These are phyloP conservation scores for Nicotiana benthamiana DNA, from an alignment of 257 asterid species.

Conservation along the genomic window DNA sequence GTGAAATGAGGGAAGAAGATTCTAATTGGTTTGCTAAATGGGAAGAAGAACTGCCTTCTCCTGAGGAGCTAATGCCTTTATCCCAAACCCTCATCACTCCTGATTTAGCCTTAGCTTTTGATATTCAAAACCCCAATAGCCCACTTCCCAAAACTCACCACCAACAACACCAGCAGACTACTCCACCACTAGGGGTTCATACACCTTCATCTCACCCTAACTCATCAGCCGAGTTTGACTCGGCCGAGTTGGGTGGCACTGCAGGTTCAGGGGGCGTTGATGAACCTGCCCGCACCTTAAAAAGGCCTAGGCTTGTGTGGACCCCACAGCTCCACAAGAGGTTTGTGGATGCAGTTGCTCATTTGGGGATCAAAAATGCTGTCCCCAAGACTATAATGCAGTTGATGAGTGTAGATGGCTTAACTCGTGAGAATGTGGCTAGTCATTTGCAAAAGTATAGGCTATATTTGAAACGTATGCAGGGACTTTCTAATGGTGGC, in stretches of 20 bases:
- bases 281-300: conserved; percentile 39
- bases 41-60: conserved; percentile 76
- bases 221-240: conserved; percentile 58
- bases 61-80: conserved; percentile 70
- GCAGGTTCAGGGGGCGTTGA: conserved; percentile 24
- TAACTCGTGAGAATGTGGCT: conserved; percentile 44
- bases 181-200: conserved; percentile 29
- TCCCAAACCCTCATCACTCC: conserved; percentile 75
- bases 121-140: conserved; percentile 40
- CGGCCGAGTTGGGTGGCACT: conserved; percentile 44
- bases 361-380: conserved; percentile 45
- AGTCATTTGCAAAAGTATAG: conserved; percentile 44
- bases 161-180: conserved; percentile 23
- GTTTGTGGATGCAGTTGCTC: conserved; percentile 45
- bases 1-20: conserved; percentile 68
- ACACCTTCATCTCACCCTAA: conserved; percentile 44
- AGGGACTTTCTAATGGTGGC: conserved; percentile 17
- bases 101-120: conserved; percentile 65
- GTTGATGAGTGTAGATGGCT: conserved; percentile 47
- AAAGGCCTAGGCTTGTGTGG: conserved; percentile 50
- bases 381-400: conserved; percentile 53
- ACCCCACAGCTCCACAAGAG: conserved; percentile 51
- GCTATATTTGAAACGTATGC: conserved; percentile 45
- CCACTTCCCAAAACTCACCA: conserved; percentile 24
- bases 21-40: conserved; percentile 78